Conservation (phyloP, 2,329 filamentous ascomycete genomes). For the Lachnellula suecica region DNA sequence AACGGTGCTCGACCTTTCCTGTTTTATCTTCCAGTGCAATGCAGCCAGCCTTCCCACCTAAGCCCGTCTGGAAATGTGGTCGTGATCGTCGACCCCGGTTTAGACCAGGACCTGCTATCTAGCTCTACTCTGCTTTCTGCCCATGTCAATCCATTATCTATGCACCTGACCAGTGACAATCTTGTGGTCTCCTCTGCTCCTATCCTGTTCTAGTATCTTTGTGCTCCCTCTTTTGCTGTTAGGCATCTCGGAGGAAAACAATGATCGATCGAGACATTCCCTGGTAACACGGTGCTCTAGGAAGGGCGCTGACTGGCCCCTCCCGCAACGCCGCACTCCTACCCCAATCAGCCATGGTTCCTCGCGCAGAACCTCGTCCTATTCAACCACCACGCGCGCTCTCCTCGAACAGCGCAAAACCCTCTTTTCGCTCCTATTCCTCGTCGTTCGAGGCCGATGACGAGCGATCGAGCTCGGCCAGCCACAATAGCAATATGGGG, state of each 20-base stretch:
- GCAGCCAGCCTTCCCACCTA: too few relatives aligned
- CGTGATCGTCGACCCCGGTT: too few relatives aligned
- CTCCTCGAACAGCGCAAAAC: conserved; percentile 43
- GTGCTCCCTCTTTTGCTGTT: background rate
- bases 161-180: background rate
- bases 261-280: conserved; percentile 12
- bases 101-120: too few relatives aligned
- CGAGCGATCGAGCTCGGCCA: conserved; percentile 53
- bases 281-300: conserved; percentile 19
- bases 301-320: background rate
- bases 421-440: conserved; percentile 55
- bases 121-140: background rate
- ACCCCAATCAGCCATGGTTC: conserved; percentile 22
- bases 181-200: background rate
- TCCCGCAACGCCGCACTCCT: background rate
- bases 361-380: conserved; percentile 20
- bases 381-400: conserved; percentile 24
- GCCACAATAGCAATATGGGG: conserved; percentile 32
- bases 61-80: too few relatives aligned
- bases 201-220: background rate
- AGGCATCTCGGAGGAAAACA: conserved; percentile 1
- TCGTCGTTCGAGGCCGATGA: conserved; percentile 69
- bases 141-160: background rate
- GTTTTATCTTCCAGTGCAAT: too few relatives aligned
- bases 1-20: too few relatives aligned